Evolutionary conservation across 1,284 basidiomycete genomes (phyloP).

Genomic region (Cystobasidium sp.): DNA sequence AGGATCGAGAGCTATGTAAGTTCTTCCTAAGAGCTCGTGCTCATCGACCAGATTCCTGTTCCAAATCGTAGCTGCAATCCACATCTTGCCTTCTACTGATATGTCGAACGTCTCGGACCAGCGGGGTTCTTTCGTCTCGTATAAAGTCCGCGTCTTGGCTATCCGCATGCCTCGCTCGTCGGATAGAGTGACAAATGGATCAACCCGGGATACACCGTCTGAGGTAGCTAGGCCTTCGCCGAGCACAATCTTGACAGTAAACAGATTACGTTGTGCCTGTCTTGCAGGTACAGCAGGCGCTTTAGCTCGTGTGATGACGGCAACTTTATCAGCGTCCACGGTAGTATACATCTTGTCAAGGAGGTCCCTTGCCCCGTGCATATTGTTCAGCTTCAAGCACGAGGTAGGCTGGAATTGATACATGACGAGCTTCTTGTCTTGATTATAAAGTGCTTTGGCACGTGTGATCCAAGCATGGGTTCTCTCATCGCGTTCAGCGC

Average conservation of each 20-base stretch:
- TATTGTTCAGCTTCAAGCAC: conserved; percentile 97
- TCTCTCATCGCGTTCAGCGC: conserved; percentile 68
- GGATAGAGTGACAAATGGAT: conserved; percentile 92
- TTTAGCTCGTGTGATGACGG: conserved; percentile 64
- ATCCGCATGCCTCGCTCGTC: conserved; percentile 87
- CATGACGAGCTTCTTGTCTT: conserved; percentile 87
- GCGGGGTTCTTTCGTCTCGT: conserved; percentile 84
- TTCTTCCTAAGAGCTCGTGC: conserved; percentile 86
- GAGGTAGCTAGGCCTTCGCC: conserved; percentile 78
- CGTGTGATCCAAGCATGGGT: conserved; percentile 94
- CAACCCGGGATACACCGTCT: conserved; percentile 72
- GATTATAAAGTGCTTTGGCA: conserved; percentile 69
- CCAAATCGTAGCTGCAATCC: conserved; percentile 94
- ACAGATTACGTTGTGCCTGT: conserved; percentile 70
- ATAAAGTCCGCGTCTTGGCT: conserved; percentile 94
- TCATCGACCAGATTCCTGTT: conserved; percentile 76
- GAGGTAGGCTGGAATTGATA: conserved; percentile 90
- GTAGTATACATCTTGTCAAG: conserved; percentile 93
- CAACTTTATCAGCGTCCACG: conserved; percentile 86
- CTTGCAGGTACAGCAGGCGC: conserved; percentile 69
- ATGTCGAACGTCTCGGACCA: conserved; percentile 99
- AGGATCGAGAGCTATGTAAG: conserved; percentile 91
- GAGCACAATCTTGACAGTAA: conserved; percentile 90
- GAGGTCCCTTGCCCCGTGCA: conserved; percentile 85
- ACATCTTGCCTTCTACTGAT: conserved; percentile 76